Base-by-base conservation (phyloP, 2,329 filamentous ascomycete genomes). In the Aspergillus neoniger region DNA sequence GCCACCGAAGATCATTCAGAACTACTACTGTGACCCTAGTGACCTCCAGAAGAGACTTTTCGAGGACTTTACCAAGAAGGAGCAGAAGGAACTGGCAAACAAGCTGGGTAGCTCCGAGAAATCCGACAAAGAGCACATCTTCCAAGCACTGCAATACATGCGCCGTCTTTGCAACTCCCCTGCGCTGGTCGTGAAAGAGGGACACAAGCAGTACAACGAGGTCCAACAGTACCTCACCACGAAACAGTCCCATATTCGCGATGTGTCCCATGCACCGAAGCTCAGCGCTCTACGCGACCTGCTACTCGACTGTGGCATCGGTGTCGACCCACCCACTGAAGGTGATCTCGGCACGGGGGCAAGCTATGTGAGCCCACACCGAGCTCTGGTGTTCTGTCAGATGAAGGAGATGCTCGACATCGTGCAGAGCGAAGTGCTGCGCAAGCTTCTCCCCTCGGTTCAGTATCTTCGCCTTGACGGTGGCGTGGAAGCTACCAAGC, bases 321-420 rank as follows among this genome's bases (percentile, higher is more conserved):
- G 95, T 32, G 85, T 90, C 41, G 88, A 92, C 63, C 85, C 86
- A 32, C 67, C 72, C 9, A 69, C 74, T 15, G 83, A 85, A 65
- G 81, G 81, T 19, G 81, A 83, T 44, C 74, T 89, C 12, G 83
- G 84, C 15, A 82, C 85, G 1, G 85, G 83, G 60, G 83, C 85
- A 53, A 86, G 91, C 75, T 96, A 93, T 43, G 96, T 99, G 74
- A 96, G 95, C 63, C 95, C 94, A 30, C 95, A 99, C 74, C 91
- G 95, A 48, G 96, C 95, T 0, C 86, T 99, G 28, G 90, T 99
- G 67, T 99, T 99, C 83, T 99, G 95, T 71, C 95, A 99, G 76
- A 97, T 99, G 92, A 99, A 99, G 79, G 95, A 99, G 76, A 99
- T 99, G 96, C 84, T 99, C 23, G 95, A 99, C 76, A 98, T 99